A percentile compares a stretch with the other conserved stretches of the same genome.
Evolutionary conservation across 148 eudicot species (phyloP).

Genomic region (Rhododendron ovatum): DNA sequence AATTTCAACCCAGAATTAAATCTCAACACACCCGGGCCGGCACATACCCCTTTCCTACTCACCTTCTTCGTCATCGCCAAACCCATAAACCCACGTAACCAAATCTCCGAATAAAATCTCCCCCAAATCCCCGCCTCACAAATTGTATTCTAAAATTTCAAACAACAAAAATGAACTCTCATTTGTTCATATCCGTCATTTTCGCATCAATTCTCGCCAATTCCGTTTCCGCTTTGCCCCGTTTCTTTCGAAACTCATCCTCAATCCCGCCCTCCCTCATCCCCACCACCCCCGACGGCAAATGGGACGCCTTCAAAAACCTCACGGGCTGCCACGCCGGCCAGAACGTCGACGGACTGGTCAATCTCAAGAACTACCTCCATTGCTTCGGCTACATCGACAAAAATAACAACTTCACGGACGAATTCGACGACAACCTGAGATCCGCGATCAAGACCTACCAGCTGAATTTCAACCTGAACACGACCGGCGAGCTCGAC

Average conservation of each 20-base stretch:
- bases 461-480: conserved; percentile 49
- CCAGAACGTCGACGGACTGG: conserved; percentile 18
- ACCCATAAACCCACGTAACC: not conserved
- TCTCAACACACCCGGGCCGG: not conserved
- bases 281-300: conserved; percentile 17
- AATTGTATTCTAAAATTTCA: not conserved
- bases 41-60: not conserved
- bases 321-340: conserved; percentile 41
- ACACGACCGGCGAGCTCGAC: conserved; percentile 44
- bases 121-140: not conserved
- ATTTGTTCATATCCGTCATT: not conserved
- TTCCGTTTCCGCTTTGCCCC: conserved; percentile 18
- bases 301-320: conserved; percentile 28
- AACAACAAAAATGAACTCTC: not conserved
- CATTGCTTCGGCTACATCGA: conserved; percentile 38
- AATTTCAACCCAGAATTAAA: not conserved
- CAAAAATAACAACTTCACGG: conserved; percentile 21
- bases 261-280: conserved; percentile 27
- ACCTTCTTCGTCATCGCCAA: not conserved
- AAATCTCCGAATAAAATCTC: not conserved
- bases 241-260: conserved; percentile 33
- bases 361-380: conserved; percentile 34
- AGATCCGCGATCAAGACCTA: conserved; percentile 31
- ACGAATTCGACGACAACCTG: conserved; percentile 33
- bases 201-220: not conserved